Conservation (phyloP, 2,329 filamentous ascomycete genomes). For the Coniochaeta sp. region DNA sequence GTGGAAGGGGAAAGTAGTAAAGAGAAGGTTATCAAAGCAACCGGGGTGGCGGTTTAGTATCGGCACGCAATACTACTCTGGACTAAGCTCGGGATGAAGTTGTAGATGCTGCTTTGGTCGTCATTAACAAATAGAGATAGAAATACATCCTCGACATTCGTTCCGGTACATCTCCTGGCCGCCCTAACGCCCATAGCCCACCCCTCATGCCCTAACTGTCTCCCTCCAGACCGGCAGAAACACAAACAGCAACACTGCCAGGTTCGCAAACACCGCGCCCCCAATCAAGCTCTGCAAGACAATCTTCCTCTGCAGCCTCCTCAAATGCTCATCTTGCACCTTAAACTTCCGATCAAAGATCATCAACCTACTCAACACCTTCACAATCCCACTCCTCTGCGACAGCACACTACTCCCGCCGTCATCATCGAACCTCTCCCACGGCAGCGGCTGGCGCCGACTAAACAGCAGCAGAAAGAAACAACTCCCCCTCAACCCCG, state of each 20-base stretch:
- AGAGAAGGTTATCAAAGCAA: too few species aligned
- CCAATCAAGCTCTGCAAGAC: constrained; percentile 32
- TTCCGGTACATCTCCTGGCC: too few species aligned
- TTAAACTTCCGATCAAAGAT: constrained; percentile 39
- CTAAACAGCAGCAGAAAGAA: constrained; percentile 41
- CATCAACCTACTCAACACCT: constrained; percentile 31
- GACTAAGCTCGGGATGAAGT: background rate
- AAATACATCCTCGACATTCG: background rate
- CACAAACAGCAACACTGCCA: constrained; percentile 31
- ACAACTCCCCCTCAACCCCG: constrained; percentile 37
- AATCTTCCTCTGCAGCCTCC: constrained; percentile 36
- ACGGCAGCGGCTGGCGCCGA: constrained; percentile 36
- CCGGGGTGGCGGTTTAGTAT: too few species aligned
- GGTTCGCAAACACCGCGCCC: constrained; percentile 27
- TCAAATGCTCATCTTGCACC: constrained; percentile 35
- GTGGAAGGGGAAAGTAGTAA: too few species aligned
- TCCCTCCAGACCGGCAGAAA: constrained; percentile 36
- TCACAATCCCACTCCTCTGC: constrained; percentile 18
- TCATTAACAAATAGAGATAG: background rate
- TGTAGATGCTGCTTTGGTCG: background rate
- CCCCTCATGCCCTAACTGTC: constrained; percentile 12
- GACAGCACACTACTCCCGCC: constrained; percentile 11
- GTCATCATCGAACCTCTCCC: constrained; percentile 38
- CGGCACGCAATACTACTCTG: background rate
- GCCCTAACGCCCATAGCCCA: too few species aligned